Conservation (phyloP, 1,284 basidiomycete genomes). For the Sparassis latifolia region DNA sequence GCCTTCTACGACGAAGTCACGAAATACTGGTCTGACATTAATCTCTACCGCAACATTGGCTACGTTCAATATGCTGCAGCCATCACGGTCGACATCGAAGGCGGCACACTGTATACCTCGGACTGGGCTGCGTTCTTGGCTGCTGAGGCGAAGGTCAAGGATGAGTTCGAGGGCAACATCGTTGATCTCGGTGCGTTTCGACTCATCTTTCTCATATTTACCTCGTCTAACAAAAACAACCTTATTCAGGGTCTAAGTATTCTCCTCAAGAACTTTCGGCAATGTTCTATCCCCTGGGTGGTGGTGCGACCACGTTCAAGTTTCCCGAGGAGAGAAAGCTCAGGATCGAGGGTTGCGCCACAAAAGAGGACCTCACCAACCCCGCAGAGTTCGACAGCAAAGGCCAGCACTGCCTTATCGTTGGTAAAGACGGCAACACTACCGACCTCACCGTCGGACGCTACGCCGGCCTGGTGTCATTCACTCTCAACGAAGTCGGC, state of each 20-base stretch:
- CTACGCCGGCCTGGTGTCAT: slow-evolving; percentile 12
- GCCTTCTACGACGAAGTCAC: background rate
- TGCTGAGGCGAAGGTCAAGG: slow-evolving; percentile 21
- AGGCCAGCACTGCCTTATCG: slow-evolving; percentile 15
- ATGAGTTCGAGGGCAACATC: slow-evolving; percentile 12
- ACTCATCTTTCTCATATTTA: background rate
- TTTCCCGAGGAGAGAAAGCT: slow-evolving; percentile 6
- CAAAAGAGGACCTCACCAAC: slow-evolving; percentile 8
- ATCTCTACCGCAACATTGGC: slow-evolving; percentile 21
- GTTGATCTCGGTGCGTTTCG: slow-evolving; percentile 13
- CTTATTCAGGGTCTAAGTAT: slow-evolving; percentile 1
- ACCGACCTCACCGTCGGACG: slow-evolving; percentile 27
- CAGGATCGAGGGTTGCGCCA: slow-evolving; percentile 12
- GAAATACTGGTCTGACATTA: no score
- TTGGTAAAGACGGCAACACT: slow-evolving; percentile 27
- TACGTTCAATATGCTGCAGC: slow-evolving; percentile 20
- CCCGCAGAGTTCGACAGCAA: slow-evolving; percentile 2
- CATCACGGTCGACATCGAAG: slow-evolving; percentile 14
- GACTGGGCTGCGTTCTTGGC: slow-evolving; percentile 29
- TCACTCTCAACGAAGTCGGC: slow-evolving; percentile 11
- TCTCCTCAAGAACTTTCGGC: slow-evolving; percentile 3
- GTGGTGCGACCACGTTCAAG: slow-evolving; percentile 10
- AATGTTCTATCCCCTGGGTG: slow-evolving; percentile 13
- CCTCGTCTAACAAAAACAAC: slow-evolving; percentile 5
- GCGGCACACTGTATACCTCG: slow-evolving; percentile 19